phyloP scores from a whole-genome alignment of 148 eudicot genomes.

The Silene conica region DNA sequence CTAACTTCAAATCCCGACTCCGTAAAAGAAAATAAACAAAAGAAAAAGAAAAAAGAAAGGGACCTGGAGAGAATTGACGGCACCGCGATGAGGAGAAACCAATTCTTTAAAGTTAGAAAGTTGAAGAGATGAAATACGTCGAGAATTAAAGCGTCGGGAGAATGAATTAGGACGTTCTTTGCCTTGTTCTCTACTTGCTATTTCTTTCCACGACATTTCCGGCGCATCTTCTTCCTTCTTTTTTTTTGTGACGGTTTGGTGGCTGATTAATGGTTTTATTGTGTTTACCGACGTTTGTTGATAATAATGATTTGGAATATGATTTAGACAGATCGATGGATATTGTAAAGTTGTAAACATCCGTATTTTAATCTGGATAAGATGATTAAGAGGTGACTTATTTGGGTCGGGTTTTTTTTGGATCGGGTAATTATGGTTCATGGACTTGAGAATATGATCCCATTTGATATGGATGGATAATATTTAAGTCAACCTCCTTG shows the following conservation, averaged over 20 bases:
- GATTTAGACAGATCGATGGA: background rate
- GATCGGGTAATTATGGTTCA: no score
- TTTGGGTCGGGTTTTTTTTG: no score
- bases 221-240: constrained; percentile 44
- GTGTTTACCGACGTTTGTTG: background rate
- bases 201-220: constrained; percentile 68
- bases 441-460: no score
- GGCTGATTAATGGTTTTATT: background rate
- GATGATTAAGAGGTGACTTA: no score
- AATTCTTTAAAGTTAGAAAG: constrained; percentile 83
- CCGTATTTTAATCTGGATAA: no score
- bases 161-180: constrained; percentile 50
- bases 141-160: constrained; percentile 50
- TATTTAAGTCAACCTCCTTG: no score
- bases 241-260: background rate
- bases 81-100: constrained; percentile 81
- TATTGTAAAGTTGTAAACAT: no score
- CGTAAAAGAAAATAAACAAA: no score
- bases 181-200: constrained; percentile 66
- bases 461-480: no score
- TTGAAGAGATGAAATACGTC: constrained; percentile 56
- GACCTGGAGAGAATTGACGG: constrained; percentile 94
- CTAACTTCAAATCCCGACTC: no score
- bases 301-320: background rate
- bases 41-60: constrained; percentile 3